These are phyloP conservation scores for Cladorrhinum sp. DNA, from an alignment of 2,329 filamentous ascomycete genomes.

Conservation along the genomic window DNA sequence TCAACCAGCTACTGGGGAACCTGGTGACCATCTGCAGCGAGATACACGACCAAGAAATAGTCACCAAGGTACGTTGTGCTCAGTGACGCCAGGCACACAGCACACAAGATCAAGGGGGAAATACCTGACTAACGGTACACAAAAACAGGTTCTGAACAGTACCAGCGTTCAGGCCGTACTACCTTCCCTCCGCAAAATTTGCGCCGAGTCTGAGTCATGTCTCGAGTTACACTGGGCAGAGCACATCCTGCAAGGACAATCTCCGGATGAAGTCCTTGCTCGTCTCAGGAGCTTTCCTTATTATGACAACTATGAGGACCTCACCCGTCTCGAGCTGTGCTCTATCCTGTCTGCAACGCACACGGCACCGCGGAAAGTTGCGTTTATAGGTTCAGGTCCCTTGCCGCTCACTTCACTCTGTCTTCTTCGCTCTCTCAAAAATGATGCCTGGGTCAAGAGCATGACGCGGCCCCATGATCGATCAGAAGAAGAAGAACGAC, in stretches of 20 bases:
- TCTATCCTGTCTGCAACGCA: conserved; percentile 37
- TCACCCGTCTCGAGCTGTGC: conserved; percentile 45
- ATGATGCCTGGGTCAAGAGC: background rate
- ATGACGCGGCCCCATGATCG: background rate
- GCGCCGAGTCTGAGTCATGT: conserved; percentile 42
- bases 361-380: conserved; percentile 34
- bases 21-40: conserved; percentile 25
- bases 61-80: conserved; percentile 18
- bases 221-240: conserved; percentile 45
- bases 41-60: conserved; percentile 21
- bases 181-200: conserved; percentile 39
- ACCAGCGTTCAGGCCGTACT: conserved; percentile 33
- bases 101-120: too few species aligned
- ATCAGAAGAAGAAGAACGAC: background rate
- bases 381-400: conserved; percentile 50
- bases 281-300: conserved; percentile 45
- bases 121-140: background rate
- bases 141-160: conserved; percentile 34
- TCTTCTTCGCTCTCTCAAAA: conserved; percentile 36
- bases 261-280: conserved; percentile 20
- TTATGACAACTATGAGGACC: conserved; percentile 46
- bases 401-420: conserved; percentile 48
- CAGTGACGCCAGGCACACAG: background rate
- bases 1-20: conserved; percentile 25
- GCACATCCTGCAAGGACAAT: conserved; percentile 30